phyloP scores from a whole-genome alignment of 2,329 filamentous ascomycete genomes.

The Elsinoe fawcettii region DNA sequence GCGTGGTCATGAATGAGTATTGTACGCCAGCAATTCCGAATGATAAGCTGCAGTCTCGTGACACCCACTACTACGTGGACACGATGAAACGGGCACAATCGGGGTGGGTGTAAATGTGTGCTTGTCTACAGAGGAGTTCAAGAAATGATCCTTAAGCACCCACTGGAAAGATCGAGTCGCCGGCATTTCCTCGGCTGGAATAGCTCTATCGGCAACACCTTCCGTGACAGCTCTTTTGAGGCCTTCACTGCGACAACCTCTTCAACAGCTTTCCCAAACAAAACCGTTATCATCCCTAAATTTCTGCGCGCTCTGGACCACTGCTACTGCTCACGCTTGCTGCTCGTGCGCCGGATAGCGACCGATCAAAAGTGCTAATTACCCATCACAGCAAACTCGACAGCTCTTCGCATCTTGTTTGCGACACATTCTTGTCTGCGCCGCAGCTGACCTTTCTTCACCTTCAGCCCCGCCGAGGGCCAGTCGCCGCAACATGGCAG shows the following conservation, averaged over 20 bases:
- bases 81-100: too few relatives aligned
- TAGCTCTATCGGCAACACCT: neutral
- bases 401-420: neutral
- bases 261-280: neutral
- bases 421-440: neutral
- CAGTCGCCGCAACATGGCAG: constrained; percentile 48
- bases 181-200: neutral
- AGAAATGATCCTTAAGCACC: too few relatives aligned
- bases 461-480: constrained; percentile 7
- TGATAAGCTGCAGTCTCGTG: too few relatives aligned
- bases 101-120: too few relatives aligned
- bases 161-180: too few relatives aligned
- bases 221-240: neutral
- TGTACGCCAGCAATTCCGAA: too few relatives aligned
- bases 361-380: neutral
- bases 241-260: neutral
- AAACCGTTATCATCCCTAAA: neutral
- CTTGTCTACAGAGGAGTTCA: too few relatives aligned
- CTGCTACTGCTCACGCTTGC: neutral
- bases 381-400: neutral
- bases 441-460: neutral
- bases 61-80: too few relatives aligned
- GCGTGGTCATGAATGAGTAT: too few relatives aligned
- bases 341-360: neutral
- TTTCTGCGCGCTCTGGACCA: neutral